These are phyloP conservation scores for Leccinum ambiguum DNA, from an alignment of 1,284 basidiomycete genomes.

Conservation along the genomic window DNA sequence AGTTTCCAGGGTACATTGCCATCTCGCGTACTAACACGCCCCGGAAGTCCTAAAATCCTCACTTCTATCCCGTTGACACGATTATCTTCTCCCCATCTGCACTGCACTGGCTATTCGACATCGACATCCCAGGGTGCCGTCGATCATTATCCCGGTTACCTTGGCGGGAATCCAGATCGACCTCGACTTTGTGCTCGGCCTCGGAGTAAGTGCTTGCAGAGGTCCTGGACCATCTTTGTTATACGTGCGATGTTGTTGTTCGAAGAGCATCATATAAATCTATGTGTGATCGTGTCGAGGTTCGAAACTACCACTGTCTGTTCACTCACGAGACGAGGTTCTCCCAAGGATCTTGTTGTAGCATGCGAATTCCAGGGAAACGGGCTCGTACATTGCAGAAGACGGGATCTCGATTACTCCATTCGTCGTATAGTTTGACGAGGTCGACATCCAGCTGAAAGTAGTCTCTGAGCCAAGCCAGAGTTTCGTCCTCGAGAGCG, in stretches of 20 bases:
- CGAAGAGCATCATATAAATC: slow-evolving; percentile 92
- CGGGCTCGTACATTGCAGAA: slow-evolving; percentile 66
- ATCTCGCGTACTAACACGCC: too few relatives aligned
- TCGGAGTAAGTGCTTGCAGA: slow-evolving; percentile 35
- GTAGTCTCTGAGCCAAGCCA: slow-evolving; percentile 82
- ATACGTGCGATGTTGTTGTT: slow-evolving; percentile 97
- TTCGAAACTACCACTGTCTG: slow-evolving; percentile 8
- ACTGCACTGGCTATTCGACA: too few relatives aligned
- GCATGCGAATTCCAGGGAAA: slow-evolving; percentile 70
- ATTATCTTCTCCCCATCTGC: too few relatives aligned
- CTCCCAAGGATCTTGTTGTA: slow-evolving; percentile 96
- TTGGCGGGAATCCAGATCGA: too few relatives aligned
- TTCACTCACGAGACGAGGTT: slow-evolving; percentile 82
- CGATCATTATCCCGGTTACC: too few relatives aligned
- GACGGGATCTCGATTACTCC: slow-evolving; percentile 74
- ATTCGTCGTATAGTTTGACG: slow-evolving; percentile 73
- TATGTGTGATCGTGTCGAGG: slow-evolving; percentile 33
- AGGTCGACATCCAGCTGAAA: slow-evolving; percentile 87
- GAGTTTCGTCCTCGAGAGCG: slow-evolving; percentile 58
- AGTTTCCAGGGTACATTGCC: too few relatives aligned
- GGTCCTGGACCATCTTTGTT: slow-evolving; percentile 82
- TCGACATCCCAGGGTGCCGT: too few relatives aligned
- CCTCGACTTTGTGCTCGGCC: too few relatives aligned
- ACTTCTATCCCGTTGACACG: too few relatives aligned
- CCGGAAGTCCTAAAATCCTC: too few relatives aligned